Base-by-base conservation (phyloP, 257 asterid species). In the Parsonsia alboflavescens region DNA sequence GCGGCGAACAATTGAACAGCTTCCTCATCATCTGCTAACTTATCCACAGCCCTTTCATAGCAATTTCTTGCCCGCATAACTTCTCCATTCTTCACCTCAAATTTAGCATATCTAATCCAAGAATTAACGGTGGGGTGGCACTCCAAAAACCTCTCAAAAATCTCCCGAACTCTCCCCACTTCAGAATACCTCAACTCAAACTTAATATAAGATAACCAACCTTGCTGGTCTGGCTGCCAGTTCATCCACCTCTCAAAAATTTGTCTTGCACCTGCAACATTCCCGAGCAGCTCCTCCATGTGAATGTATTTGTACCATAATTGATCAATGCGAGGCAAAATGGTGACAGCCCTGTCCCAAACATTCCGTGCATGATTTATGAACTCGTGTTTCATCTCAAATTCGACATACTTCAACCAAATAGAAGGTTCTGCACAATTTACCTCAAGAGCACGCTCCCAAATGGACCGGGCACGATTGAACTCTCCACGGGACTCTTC, bases 71-170 rank as follows among this genome's bases (percentile, higher is more conserved):
- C 86, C 45, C 85, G 81, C 0, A 74, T 84, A 53, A 86, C 77
- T 61, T 89, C 91, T 64, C 93, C 91, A 15, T 81, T 89, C 72
- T 90, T 89, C 86, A 89, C 83, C 88, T 89, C 96, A 70, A 91
- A 91, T 73, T 91, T 89, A 0, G 93, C 87, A 75, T 73, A 87
- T 84, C 84, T 83, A 77, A 90, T 87, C 92, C 92, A 90, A 0
- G 91, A 88, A 61, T 85, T 58, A n/a, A 88, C 21, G 15, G 39
- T 33, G 39, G 39, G 39, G 3, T 33, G 39, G 39, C 39, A 33
- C 39, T 33, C 2, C 39, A 33, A 33, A 33, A 33, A 33, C 39
- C 39, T 33, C 39, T 33, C 39, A 33, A 33, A 33, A 1, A 33
- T 33, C 39, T 33, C 39, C 39, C 39, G 39, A 33, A 3, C 39